Base-by-base conservation (phyloP, 371 early-diverging fungal genomes). In the Apophysomyces elegans region DNA sequence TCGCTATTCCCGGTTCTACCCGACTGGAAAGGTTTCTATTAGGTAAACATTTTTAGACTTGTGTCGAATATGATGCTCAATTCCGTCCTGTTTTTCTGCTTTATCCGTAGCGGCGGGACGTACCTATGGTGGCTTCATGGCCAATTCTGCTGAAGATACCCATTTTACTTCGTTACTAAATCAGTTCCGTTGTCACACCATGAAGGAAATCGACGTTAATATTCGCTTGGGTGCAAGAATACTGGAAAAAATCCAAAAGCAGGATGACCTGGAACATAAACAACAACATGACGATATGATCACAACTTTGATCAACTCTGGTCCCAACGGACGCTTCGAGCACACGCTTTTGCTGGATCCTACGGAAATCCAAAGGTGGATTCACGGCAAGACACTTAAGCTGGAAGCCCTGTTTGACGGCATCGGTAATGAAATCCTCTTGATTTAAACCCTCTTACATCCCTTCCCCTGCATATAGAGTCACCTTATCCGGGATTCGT, bases 131-230 rank as follows among this genome's bases (percentile, higher is more conserved):
- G 76, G 81, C 9, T 35, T 78, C 7, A 38, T 65, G 6, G 71
- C 71, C 54, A 66, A 78, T 61, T 76, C 81, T n/a, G 71, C 59
- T 1, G 81, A 81, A 47, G 78, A 78, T 62, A 60, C 58, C 7
- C 81, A 81, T 46, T 81, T 81, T 70, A 68, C 72, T 9, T 64
- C 61, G 5, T 46, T 78, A 5, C 44, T 78, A 7, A 81, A 76
- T 35, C 81, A 81, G 47, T 81, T 81, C 58, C 74, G 78, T 4
- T 76, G 76, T 44, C 76, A 81, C 45, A 78, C 77, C 0, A 68
- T 81, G 68, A 69, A 72, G 4, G 69, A 61, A 18, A 59, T 73
- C 38, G 67, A 69, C 43, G 32, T 73, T 5, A 56, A 61, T 14
- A 36, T 71, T 13, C 66, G 60, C 45, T 50, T 71, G 6, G 64